Evolutionary conservation across 257 asterid species (phyloP), one percentile per base, ranked within the genome.

Genomic region (Linderniella brevidens): DNA sequence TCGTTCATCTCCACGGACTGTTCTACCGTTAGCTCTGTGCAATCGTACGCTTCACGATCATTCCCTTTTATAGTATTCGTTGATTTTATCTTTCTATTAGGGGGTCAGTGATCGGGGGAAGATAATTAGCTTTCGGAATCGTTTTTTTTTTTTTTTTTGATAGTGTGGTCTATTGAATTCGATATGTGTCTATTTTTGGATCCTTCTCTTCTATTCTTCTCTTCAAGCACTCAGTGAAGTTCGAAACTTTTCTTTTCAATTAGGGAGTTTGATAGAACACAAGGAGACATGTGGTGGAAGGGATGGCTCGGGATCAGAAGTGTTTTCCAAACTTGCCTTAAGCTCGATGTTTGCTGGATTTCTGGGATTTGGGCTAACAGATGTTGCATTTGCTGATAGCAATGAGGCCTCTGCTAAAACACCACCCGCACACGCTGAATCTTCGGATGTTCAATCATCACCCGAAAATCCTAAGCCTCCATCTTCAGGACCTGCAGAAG

Each of bases 301-400:
- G 3, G 53, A 50, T 37, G 48, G 56, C 25, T 44, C 46, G 11
- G 39, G 42, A 44, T 40, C 57, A 46, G 35, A 55, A 17, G 52
- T 19, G 19, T 43, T 39, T 19, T 45, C 57, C 14, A 60, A 56
- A 35, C 49, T 60, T 50, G 48, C 54, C 35, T 37, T 59, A 60
- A 77, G 75, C 41, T 52, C 73, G 14, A 46, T 66, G 32, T 66
- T 86, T 41, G 83, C 92, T 66, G 94, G 92, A 50, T 46, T 82
- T 48, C 66, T 86, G 61, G 97, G 95, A 60, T 64, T 66, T 68
- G 82, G 92, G 46, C 39, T 66, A 39, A 53, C 67, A 17, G 74
- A 72, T 48, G 68, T 75, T 54, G 79, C 82, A 9, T 70, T 69
- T 63, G 92, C 94, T 19, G 92, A 87, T 58, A 48, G 80, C 19